A percentile compares a stretch with the other conserved stretches of the same genome.
phyloP scores from a whole-genome alignment of 306 rosid species.

The Pyrus betulifolia region DNA sequence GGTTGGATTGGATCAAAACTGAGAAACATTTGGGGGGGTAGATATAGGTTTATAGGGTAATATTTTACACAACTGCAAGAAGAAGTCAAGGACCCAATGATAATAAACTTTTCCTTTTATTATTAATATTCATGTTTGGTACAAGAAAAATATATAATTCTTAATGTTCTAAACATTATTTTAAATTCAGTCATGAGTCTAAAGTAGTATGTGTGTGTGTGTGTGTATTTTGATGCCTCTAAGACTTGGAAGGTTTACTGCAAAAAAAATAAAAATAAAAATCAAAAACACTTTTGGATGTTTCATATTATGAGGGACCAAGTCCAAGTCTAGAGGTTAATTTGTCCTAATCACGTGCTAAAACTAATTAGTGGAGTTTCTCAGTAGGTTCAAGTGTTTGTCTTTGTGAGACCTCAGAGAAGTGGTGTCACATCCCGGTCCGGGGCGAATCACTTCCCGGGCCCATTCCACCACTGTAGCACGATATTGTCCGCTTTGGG shows the following conservation, averaged over 20 bases:
- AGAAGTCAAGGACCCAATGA: constrained; percentile 15
- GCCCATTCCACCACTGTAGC: too few species aligned
- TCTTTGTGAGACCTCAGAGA: not conserved
- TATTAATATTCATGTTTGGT: not conserved
- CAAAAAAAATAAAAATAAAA: not conserved
- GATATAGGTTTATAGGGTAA: not conserved
- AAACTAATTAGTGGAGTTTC: constrained; percentile 11
- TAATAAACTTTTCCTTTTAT: constrained; percentile 4
- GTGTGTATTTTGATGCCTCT: not conserved
- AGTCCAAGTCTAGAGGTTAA: not conserved
- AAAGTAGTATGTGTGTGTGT: not conserved
- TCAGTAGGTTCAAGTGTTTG: constrained; percentile 5
- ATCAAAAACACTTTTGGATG: not conserved
- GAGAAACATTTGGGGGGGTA: constrained; percentile 2
- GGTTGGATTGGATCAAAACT: constrained; percentile 3
- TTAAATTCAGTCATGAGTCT: not conserved
- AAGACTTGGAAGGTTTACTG: constrained; percentile 35
- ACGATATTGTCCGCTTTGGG: too few species aligned
- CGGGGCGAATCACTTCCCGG: too few species aligned
- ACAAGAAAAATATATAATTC: not conserved
- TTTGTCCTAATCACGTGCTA: not conserved
- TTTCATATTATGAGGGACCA: constrained; percentile 10
- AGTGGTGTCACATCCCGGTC: not conserved
- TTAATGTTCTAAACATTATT: not conserved
- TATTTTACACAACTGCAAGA: constrained; percentile 4